Conservation (phyloP, 257 asterid species). For the Nicotiana noctiflora region DNA sequence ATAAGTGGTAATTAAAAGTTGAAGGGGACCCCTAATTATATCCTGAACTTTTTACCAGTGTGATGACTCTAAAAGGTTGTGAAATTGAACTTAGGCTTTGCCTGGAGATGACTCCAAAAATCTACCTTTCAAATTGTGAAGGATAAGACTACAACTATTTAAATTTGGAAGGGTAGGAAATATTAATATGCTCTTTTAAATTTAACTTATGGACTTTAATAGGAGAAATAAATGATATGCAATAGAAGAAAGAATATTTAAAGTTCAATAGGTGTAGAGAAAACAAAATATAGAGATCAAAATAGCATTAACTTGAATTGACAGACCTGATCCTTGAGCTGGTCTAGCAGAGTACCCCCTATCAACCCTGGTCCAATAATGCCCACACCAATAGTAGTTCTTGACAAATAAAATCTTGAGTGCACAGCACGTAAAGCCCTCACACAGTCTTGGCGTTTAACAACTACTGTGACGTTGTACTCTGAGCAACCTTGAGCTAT, state of each 20-base stretch:
- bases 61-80: too few species aligned
- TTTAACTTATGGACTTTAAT: neutral
- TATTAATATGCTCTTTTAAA: too few species aligned
- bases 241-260: neutral
- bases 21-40: too few species aligned
- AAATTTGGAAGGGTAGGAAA: too few species aligned
- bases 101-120: too few species aligned
- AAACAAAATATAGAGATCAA: neutral
- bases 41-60: too few species aligned
- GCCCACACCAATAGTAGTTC: conserved; percentile 91
- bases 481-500: conserved; percentile 99
- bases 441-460: conserved; percentile 85
- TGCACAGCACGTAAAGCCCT: conserved; percentile 96
- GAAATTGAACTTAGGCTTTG: too few species aligned
- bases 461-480: conserved; percentile 81
- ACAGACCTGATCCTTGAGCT: conserved; percentile 87
- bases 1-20: too few species aligned
- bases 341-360: conserved; percentile 93
- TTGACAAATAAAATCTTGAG: conserved; percentile 84
- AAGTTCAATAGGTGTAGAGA: neutral
- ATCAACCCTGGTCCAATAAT: conserved; percentile 95
- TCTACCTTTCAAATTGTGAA: too few species aligned
- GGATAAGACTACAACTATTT: too few species aligned
- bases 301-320: neutral
- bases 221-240: neutral